Conservation (phyloP, 208 protist genomes). For the Wallacemonas rigidus region DNA sequence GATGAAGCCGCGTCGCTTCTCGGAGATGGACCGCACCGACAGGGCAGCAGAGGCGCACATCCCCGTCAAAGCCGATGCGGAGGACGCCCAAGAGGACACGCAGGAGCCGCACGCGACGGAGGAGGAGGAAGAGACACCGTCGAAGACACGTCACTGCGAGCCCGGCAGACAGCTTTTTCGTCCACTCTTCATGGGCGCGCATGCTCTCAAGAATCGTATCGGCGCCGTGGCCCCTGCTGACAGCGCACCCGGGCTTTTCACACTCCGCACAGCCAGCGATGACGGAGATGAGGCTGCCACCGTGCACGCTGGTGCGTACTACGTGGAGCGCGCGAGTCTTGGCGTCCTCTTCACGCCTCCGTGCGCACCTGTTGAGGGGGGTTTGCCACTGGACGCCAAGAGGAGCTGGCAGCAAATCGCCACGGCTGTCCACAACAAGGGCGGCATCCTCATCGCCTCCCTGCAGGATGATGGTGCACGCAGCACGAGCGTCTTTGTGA, state of each 20-base stretch:
- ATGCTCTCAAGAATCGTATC: slow-evolving; percentile 3
- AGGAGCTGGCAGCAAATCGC: slow-evolving; percentile 22
- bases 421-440: slow-evolving; percentile 30
- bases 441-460: slow-evolving; percentile 23
- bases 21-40: neutral
- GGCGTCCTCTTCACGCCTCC: slow-evolving; percentile 30
- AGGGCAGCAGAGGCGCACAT: too few relatives aligned
- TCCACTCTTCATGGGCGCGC: slow-evolving; percentile 1
- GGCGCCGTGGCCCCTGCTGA: neutral
- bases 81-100: neutral
- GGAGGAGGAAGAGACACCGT: neutral
- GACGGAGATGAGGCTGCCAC: too few relatives aligned
- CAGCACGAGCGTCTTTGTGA: neutral
- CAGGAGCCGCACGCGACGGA: neutral
- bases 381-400: slow-evolving; percentile 20
- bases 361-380: slow-evolving; percentile 17
- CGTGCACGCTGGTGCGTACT: slow-evolving; percentile 18
- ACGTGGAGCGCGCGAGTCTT: slow-evolving; percentile 29
- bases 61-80: neutral
- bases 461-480: slow-evolving; percentile 29
- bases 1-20: slow-evolving; percentile 8
- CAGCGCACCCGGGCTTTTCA: neutral
- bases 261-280: too few relatives aligned
- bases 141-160: neutral
- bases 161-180: neutral